Evolutionary conservation across 1,284 basidiomycete species (phyloP), one percentile per base, ranked within the genome.

Genomic region (Melampsora americana): DNA sequence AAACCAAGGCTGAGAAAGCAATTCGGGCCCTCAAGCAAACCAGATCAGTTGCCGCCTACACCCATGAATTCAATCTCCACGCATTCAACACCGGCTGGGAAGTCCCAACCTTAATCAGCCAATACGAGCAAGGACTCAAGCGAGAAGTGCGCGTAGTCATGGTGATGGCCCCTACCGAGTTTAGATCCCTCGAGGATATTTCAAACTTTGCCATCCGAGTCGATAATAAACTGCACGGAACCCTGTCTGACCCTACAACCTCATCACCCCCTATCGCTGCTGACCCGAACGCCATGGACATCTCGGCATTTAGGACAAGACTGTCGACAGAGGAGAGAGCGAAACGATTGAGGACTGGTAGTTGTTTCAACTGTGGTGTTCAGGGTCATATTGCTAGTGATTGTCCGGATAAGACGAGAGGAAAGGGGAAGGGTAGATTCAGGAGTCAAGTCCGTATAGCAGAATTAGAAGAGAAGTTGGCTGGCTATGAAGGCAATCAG

Each of bases 31-130:
- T 69, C 0, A 32, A 16, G 2, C 67, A 69, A 14, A 69, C 67
- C 32, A 35, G 42, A n/a, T 59, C 67, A 14, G 67, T 59, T 3
- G 28, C 67, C 7, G 28, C 26, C 30, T 69, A 69, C 35, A 69
- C 67, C 28, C 50, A 69, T 42, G 18, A 59, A 42, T 69, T 69
- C 67, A 59, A 39, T 11, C 5, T 69, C 0, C 30, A 69, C 50
- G 30, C 50, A 4, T 32, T 35, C 28, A 39, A 60, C 32, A 39
- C 35, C 2, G 67, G 48, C 1, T 69, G 67, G 67, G 67, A 64
- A 16, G 39, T 42, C 12, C 30, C 61, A 4, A 64, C 61, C 1
- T 16, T 64, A 12, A 42, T 64, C 2, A 64, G 61, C 26, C 61
- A 42, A 16, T 64, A 7, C n/a, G 26, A 39, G 18, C 61, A 5